Conservation (phyloP, 768 basidiomycete genomes). For the Udeniomyces megalosporus region DNA sequence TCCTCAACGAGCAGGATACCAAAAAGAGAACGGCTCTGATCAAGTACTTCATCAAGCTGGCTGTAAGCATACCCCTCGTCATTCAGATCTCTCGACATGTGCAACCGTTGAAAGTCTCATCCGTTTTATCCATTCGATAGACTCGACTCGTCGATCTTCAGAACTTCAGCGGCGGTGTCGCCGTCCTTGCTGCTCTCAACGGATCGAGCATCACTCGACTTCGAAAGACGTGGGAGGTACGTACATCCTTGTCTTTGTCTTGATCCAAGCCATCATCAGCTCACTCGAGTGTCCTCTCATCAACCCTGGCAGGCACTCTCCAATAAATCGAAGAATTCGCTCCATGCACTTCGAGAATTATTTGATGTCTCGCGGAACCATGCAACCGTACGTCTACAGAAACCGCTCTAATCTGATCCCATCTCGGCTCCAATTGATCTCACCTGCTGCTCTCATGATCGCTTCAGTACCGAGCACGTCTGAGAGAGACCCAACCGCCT, state of each 20-base stretch:
- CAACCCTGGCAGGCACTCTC: constrained; percentile 47
- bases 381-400: constrained; percentile 18
- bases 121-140: constrained; percentile 33
- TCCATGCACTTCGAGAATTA: constrained; percentile 65
- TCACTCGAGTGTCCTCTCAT: neutral
- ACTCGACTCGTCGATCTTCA: constrained; percentile 55
- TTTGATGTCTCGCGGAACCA: constrained; percentile 55
- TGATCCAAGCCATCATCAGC: neutral
- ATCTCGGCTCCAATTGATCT: too few relatives aligned
- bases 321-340: constrained; percentile 62
- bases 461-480: constrained; percentile 55
- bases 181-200: constrained; percentile 84
- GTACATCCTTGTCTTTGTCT: constrained; percentile 24
- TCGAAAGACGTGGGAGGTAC: constrained; percentile 81
- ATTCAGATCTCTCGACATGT: neutral
- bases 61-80: constrained; percentile 39
- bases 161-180: constrained; percentile 85
- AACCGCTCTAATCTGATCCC: too few relatives aligned
- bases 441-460: too few relatives aligned
- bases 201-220: constrained; percentile 86
- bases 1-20: constrained; percentile 73
- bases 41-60: constrained; percentile 87
- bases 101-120: too few relatives aligned
- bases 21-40: constrained; percentile 63
- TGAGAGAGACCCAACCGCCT: constrained; percentile 77